Conservation (phyloP, 495 filamentous ascomycete species). For the Hyaloscypha bicolor region DNA sequence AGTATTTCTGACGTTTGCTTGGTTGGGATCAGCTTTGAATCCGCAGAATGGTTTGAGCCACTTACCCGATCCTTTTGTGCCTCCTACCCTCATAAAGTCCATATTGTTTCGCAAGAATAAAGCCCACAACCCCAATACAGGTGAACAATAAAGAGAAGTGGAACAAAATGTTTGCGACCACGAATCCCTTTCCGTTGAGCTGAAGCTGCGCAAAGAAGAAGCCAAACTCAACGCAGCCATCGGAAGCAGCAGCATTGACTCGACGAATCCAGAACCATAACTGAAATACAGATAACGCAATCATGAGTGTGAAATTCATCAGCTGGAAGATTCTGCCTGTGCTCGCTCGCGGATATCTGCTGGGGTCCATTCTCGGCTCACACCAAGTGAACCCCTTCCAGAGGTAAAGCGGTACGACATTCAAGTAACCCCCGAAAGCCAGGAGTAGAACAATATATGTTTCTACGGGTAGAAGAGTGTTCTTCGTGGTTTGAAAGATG, state of each 20-base stretch:
- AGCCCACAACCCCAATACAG: neutral
- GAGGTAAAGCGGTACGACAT: slow-evolving; percentile 40
- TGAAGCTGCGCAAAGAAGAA: slow-evolving; percentile 16
- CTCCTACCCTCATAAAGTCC: neutral
- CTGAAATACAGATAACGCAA: slow-evolving; percentile 36
- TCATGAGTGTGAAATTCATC: slow-evolving; percentile 31
- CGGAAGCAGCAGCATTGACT: neutral
- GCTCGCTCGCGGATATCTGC: slow-evolving; percentile 10
- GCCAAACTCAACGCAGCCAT: slow-evolving; percentile 13
- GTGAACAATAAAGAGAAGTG: slow-evolving; percentile 5
- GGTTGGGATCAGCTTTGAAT: neutral
- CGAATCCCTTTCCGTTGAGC: slow-evolving; percentile 13
- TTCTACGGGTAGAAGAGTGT: slow-evolving; percentile 14
- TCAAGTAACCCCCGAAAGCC: slow-evolving; percentile 38
- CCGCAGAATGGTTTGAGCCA: neutral
- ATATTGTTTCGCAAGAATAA: neutral
- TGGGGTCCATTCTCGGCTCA: slow-evolving; percentile 34
- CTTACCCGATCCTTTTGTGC: slow-evolving; percentile 3
- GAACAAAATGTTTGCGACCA: slow-evolving; percentile 10
- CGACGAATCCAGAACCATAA: slow-evolving; percentile 43
- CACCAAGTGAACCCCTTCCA: slow-evolving; percentile 37
- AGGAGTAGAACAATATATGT: slow-evolving; percentile 44
- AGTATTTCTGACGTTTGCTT: neutral
- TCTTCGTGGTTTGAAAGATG: slow-evolving; percentile 7
- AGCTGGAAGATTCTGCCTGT: slow-evolving; percentile 5